Base-by-base conservation (phyloP, 805 yeast genomes). In the Tetrapisispora fleetii region DNA sequence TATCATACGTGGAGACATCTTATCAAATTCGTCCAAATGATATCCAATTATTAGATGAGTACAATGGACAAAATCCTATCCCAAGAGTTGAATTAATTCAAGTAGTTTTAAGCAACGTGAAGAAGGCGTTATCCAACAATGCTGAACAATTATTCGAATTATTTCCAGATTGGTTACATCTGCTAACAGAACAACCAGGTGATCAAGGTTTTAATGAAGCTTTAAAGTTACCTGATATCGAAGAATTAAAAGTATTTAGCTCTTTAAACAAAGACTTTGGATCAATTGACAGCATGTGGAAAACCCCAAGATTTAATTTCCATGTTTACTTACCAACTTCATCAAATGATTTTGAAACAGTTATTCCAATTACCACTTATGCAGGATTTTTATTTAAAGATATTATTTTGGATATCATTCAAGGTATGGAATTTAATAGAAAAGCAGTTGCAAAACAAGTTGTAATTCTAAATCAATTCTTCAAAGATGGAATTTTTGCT, bases 361-460 rank as follows among this genome's bases (percentile, higher is more conserved):
- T 80, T 4, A 85, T 90, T 0, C 67, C 75, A 3, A 65, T 71
- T 4, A 70, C 68, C 1, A 59, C 79, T 1, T 76, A 77, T 50
- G 73, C 73, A 21, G 80, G 83, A 1, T 68, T 86, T 48, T 62
- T 91, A 24, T 72, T 89, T 55, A 78, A 86, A 53, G 98, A 93
- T 60, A 69, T 86, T 33, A 72, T 82, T 35, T 75, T 77, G 45
- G 97, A 91, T 65, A 68, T 85, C 32, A 77, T 90, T 47, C 80
- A 83, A 51, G 80, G 83, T 55, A 69, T 91, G 70, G 95, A 90
- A 54, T 93, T 87, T 72, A 93, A 93, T 68, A 82, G 95, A 60
- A 79, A 78, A 42, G 93, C 86, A 54, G 95, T 87, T 10, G 81
- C 95, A 0, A 80, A 85, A 53, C 96, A 89, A 64, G 75, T 93